Conservation (phyloP, 306 rosid genomes). For the Dicorynia guianensis region DNA sequence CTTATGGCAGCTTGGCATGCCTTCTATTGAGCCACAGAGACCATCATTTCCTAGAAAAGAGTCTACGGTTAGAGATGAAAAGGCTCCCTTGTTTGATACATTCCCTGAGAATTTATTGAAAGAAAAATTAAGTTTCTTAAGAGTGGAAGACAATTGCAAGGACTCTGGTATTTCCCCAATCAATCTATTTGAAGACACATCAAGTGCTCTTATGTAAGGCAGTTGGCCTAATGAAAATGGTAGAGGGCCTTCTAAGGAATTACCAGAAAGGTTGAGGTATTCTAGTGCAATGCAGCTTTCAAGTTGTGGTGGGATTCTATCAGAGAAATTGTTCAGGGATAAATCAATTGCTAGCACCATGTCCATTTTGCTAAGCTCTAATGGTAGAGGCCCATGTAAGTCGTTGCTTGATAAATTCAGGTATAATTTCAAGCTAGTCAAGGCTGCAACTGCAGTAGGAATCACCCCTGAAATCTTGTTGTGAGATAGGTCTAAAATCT, state of each 20-base stretch:
- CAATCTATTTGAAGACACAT: constrained; percentile 79
- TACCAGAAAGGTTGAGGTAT: constrained; percentile 74
- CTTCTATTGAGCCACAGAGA: constrained; percentile 73
- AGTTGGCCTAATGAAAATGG: constrained; percentile 75
- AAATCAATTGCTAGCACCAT: constrained; percentile 89
- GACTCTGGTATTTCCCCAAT: constrained; percentile 68
- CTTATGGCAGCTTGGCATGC: constrained; percentile 68
- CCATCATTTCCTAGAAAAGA: constrained; percentile 70
- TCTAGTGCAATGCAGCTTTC: constrained; percentile 85
- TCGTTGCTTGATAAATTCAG: constrained; percentile 77
- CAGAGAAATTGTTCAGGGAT: constrained; percentile 77
- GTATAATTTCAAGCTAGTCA: constrained; percentile 89
- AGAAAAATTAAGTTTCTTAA: constrained; percentile 75
- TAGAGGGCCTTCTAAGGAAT: constrained; percentile 70
- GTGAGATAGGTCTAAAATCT: constrained; percentile 83
- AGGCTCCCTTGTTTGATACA: constrained; percentile 67
- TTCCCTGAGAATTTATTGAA: constrained; percentile 79
- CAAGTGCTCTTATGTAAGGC: constrained; percentile 67
- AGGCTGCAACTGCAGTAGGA: constrained; percentile 83
- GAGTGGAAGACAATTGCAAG: constrained; percentile 66
- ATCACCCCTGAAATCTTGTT: constrained; percentile 72
- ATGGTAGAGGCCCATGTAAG: constrained; percentile 70
- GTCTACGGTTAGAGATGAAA: constrained; percentile 61
- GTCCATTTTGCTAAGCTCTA: constrained; percentile 93
- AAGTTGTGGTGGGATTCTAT: constrained; percentile 80